phyloP scores from a whole-genome alignment of 2,329 filamentous ascomycete genomes.

The Fusarium mangiferae region DNA sequence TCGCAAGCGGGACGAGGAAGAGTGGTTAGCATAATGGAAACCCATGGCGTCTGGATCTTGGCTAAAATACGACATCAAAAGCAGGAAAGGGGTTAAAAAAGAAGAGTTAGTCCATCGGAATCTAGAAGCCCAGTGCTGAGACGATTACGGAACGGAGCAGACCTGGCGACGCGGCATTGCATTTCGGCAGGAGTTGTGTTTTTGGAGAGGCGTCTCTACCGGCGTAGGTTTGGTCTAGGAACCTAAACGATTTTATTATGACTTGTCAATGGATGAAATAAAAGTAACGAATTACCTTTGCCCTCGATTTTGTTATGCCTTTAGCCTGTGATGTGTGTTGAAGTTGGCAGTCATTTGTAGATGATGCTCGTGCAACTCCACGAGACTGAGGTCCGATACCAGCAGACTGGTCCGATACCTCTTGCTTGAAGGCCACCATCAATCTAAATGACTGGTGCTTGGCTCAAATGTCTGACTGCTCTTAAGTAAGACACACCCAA shows the following conservation, averaged over 20 bases:
- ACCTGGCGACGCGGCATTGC: conserved; percentile 38
- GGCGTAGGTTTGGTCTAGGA: conserved; percentile 40
- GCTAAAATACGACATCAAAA: conserved; percentile 23
- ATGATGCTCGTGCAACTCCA: neutral
- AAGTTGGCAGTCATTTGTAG: neutral
- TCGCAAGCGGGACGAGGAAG: conserved; percentile 66
- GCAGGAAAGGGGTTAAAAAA: conserved; percentile 18
- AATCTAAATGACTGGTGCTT: neutral
- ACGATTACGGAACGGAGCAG: conserved; percentile 30
- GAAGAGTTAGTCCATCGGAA: conserved; percentile 30
- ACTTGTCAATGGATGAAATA: conserved; percentile 23
- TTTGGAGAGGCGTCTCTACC: conserved; percentile 40
- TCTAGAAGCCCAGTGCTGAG: conserved; percentile 20
- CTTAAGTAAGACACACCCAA: neutral
- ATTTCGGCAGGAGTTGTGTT: conserved; percentile 46
- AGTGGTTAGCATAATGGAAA: conserved; percentile 63
- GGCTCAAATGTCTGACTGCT: neutral
- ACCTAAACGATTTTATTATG: conserved; percentile 39
- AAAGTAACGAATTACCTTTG: conserved; percentile 35
- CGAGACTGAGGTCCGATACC: neutral
- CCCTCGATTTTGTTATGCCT: neutral
- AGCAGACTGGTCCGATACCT: neutral
- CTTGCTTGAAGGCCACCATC: neutral
- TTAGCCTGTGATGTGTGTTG: neutral
- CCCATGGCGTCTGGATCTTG: conserved; percentile 1